Evolutionary conservation across 2,329 filamentous ascomycete genomes (phyloP).

Genomic region (Pseudogymnoascus sp.): DNA sequence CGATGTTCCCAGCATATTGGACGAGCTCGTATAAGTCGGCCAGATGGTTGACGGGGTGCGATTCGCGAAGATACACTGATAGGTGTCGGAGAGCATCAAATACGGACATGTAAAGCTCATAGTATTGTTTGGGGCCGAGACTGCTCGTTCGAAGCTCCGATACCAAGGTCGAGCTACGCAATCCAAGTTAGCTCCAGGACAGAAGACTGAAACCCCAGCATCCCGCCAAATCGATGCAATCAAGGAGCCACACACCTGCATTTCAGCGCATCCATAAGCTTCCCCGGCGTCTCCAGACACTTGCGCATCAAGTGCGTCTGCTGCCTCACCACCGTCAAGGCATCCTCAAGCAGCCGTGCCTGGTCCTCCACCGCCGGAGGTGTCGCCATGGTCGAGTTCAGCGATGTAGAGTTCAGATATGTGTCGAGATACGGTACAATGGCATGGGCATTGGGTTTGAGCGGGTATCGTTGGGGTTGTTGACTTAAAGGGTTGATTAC

Average conservation of each 20-base stretch:
- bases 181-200: slow-evolving; percentile 24
- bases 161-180: slow-evolving; percentile 79
- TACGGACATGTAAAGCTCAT: slow-evolving; percentile 98
- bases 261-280: slow-evolving; percentile 99
- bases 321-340: slow-evolving; percentile 89
- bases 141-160: slow-evolving; percentile 97
- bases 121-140: slow-evolving; percentile 98
- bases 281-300: slow-evolving; percentile 91
- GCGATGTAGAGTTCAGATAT: slow-evolving; percentile 1
- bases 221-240: slow-evolving; percentile 2
- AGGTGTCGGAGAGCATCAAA: slow-evolving; percentile 97
- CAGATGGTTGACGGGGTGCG: slow-evolving; percentile 94
- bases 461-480: not conserved
- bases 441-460: not conserved
- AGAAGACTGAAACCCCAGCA: slow-evolving; percentile 13
- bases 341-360: slow-evolving; percentile 94
- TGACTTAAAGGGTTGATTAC: not conserved
- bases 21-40: slow-evolving; percentile 97
- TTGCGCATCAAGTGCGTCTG: slow-evolving; percentile 97
- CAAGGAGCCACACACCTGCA: slow-evolving; percentile 67
- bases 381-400: slow-evolving; percentile 35
- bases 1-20: slow-evolving; percentile 96
- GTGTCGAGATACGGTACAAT: not conserved
- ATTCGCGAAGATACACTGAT: slow-evolving; percentile 92
- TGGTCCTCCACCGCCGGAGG: slow-evolving; percentile 67